Percentiles rank a stretch among this genome's conserved stretches.
Conservation (phyloP, 2,329 filamentous ascomycete genomes). For the Knufia fluminis region DNA sequence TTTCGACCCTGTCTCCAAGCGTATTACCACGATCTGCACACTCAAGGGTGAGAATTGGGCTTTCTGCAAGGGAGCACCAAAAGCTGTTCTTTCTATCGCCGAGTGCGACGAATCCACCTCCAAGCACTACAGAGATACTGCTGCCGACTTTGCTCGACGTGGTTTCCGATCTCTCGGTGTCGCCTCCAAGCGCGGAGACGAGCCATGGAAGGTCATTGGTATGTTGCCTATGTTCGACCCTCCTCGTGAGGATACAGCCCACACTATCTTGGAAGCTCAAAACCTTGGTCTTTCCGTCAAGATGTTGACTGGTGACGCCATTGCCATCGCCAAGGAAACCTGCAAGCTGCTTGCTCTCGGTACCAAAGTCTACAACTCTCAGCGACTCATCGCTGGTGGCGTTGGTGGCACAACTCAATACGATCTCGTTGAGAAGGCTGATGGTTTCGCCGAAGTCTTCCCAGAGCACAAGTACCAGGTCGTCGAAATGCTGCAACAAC, state of each 20-base stretch:
- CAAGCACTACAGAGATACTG: constrained; percentile 61
- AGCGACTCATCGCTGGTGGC: constrained; percentile 67
- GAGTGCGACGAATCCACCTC: constrained; percentile 58
- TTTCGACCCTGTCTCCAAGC: constrained; percentile 72
- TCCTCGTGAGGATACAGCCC: constrained; percentile 67
- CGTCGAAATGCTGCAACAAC: constrained; percentile 66
- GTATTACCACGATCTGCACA: constrained; percentile 61
- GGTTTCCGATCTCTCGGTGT: constrained; percentile 75
- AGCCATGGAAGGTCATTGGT: constrained; percentile 63
- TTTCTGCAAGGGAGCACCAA: constrained; percentile 69
- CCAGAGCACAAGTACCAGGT: constrained; percentile 70
- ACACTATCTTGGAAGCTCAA: constrained; percentile 68
- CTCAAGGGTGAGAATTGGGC: constrained; percentile 62
- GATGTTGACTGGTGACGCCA: constrained; percentile 74
- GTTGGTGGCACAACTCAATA: constrained; percentile 63
- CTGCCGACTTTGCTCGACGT: constrained; percentile 65
- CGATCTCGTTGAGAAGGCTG: constrained; percentile 65
- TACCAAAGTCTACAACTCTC: constrained; percentile 74
- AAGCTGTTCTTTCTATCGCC: constrained; percentile 61
- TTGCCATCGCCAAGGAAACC: constrained; percentile 71
- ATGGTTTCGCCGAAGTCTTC: constrained; percentile 66
- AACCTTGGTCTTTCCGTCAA: constrained; percentile 68
- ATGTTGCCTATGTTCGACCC: constrained; percentile 75
- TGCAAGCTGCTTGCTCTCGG: constrained; percentile 73
- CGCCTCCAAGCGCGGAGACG: constrained; percentile 67